phyloP scores from a whole-genome alignment of 345 rosid species.

The Populus alba region DNA sequence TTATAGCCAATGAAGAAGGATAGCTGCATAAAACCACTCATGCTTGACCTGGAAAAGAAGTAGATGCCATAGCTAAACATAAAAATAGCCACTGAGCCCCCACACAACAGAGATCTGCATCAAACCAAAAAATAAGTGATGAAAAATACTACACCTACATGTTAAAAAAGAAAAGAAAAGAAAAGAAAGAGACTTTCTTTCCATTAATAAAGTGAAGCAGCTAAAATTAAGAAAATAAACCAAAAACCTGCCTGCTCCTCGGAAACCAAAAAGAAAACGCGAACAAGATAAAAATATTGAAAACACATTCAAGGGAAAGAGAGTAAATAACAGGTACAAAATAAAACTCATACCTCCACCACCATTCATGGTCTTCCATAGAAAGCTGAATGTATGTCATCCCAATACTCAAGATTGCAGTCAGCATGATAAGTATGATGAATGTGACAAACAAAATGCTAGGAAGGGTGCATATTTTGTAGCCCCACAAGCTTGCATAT shows the following conservation, averaged over 20 bases:
- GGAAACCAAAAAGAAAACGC: background rate
- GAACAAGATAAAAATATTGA: background rate
- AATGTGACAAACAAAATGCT: constrained; percentile 54
- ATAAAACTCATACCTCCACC: constrained; percentile 76
- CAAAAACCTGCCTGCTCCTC: background rate
- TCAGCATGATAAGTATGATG: constrained; percentile 54
- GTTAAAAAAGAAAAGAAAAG: background rate
- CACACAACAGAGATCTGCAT: constrained; percentile 65
- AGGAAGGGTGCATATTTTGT: constrained; percentile 60
- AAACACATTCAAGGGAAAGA: background rate
- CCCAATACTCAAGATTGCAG: constrained; percentile 54
- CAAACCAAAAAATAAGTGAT: constrained; percentile 7
- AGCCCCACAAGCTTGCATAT: constrained; percentile 74
- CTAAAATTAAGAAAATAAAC: background rate
- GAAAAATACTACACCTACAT: background rate
- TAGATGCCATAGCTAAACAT: constrained; percentile 67
- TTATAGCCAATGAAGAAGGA: constrained; percentile 66
- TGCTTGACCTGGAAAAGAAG: constrained; percentile 60
- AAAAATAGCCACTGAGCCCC: constrained; percentile 61
- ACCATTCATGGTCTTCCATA: constrained; percentile 83
- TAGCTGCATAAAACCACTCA: constrained; percentile 70
- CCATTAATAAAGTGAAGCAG: background rate
- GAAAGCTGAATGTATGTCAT: constrained; percentile 81
- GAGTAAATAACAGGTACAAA: background rate
- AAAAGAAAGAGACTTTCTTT: background rate